Evolutionary conservation across 257 asterid species (phyloP).

Genomic region (Lycium barbarum): DNA sequence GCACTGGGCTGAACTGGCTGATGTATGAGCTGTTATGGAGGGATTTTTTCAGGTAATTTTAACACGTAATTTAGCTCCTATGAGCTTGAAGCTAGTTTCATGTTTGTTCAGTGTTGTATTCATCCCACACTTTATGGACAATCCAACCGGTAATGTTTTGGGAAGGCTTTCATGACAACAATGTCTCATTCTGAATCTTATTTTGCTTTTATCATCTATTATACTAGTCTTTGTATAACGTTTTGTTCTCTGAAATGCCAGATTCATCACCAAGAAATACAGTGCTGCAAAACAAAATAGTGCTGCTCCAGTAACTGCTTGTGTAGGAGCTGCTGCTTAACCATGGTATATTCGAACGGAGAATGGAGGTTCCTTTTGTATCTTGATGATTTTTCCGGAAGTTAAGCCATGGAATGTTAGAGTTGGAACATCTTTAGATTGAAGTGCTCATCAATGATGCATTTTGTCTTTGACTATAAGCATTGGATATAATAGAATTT

Average conservation of each 20-base stretch:
- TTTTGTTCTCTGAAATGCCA: constrained; percentile 37
- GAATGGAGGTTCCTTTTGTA: constrained; percentile 23
- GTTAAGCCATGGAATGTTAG: constrained; percentile 27
- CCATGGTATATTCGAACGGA: constrained; percentile 14
- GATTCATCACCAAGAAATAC: constrained; percentile 96
- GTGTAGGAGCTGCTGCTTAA: constrained; percentile 73
- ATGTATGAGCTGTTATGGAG: constrained; percentile 98
- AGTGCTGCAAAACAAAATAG: constrained; percentile 64
- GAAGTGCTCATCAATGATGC: background rate
- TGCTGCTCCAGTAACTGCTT: constrained; percentile 80
- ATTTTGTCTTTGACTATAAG: background rate
- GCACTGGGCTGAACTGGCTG: constrained; percentile 88
- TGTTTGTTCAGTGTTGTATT: background rate
- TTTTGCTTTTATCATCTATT: background rate
- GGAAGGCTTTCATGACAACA: background rate
- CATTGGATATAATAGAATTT: background rate
- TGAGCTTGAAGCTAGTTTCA: background rate
- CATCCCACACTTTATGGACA: background rate
- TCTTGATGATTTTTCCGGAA: constrained; percentile 14
- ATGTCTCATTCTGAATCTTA: background rate
- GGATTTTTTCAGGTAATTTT: constrained; percentile 88
- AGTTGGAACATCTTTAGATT: background rate
- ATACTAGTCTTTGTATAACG: background rate
- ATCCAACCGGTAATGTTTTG: background rate
- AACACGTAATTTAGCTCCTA: background rate